These are phyloP conservation scores for Russula dissimulans DNA, from an alignment of 768 basidiomycete genomes.

Conservation along the genomic window DNA sequence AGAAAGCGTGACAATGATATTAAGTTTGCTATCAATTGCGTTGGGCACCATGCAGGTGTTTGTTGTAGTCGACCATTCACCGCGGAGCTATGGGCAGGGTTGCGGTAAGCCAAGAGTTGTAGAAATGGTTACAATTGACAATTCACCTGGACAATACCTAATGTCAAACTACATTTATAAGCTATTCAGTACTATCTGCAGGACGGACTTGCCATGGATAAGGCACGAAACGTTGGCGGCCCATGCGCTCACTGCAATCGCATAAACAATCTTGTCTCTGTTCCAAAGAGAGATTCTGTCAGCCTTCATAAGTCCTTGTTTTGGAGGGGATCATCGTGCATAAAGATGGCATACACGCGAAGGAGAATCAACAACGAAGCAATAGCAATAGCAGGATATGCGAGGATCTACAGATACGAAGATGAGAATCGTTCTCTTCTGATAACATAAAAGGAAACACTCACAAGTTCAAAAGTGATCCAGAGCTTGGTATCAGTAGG, in stretches of 20 bases:
- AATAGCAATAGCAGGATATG: not conserved
- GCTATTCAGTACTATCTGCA: no score
- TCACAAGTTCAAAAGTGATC: not conserved
- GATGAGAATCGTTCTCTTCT: not conserved
- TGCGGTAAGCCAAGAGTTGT: not conserved
- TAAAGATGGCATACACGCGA: not conserved
- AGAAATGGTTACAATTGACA: not conserved
- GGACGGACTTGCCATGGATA: not conserved
- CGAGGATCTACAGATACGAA: not conserved
- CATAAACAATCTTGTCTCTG: not conserved
- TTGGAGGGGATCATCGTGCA: not conserved
- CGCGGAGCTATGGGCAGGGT: not conserved
- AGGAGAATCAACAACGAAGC: not conserved
- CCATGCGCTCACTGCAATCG: not conserved
- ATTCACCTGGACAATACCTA: not conserved
- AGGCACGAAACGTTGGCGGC: not conserved
- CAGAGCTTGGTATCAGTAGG: not conserved
- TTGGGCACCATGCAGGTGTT: not conserved
- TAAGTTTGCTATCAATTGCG: no score
- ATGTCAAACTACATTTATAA: not conserved
- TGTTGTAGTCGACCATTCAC: not conserved
- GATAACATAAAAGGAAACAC: not conserved
- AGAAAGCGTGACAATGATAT: not conserved
- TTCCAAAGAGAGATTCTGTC: constrained; percentile 3
- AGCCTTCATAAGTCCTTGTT: not conserved